phyloP scores from a whole-genome alignment of 2,329 filamentous ascomycete species.

The Xylaria sp. region DNA sequence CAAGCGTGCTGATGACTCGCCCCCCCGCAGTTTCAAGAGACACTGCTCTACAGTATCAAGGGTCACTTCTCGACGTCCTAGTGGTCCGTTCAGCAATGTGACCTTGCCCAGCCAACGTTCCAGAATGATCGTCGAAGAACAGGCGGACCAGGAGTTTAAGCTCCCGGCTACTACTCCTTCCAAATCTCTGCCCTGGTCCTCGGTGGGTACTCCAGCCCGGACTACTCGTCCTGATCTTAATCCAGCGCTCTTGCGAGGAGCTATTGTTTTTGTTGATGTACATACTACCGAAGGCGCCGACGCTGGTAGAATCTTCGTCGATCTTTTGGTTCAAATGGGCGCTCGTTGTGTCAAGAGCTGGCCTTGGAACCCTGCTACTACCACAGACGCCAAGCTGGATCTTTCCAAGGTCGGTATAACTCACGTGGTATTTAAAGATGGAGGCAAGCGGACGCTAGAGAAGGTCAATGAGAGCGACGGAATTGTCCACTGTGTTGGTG shows the following conservation, averaged over 20 bases:
- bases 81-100: slow-evolving; percentile 58
- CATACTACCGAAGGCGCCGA: slow-evolving; percentile 84
- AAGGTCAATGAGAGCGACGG: slow-evolving; percentile 79
- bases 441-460: slow-evolving; percentile 80
- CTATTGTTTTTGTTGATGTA: slow-evolving; percentile 85
- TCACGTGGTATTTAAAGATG: slow-evolving; percentile 91
- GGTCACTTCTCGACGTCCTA: slow-evolving; percentile 57
- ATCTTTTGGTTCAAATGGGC: slow-evolving; percentile 83
- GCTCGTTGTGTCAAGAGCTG: slow-evolving; percentile 81
- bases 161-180: slow-evolving; percentile 56
- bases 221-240: slow-evolving; percentile 67
- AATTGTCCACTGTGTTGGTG: slow-evolving; percentile 85
- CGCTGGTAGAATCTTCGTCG: slow-evolving; percentile 82
- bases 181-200: slow-evolving; percentile 66
- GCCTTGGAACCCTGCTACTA: slow-evolving; percentile 72
- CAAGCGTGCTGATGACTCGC: slow-evolving; percentile 72
- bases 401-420: slow-evolving; percentile 77
- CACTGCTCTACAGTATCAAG: slow-evolving; percentile 64
- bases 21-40: slow-evolving; percentile 60
- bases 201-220: slow-evolving; percentile 65
- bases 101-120: slow-evolving; percentile 62
- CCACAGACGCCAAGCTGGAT: slow-evolving; percentile 51
- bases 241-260: slow-evolving; percentile 70
- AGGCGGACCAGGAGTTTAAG: slow-evolving; percentile 38
- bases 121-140: slow-evolving; percentile 46